Conservation (phyloP, 2,329 filamentous ascomycete genomes). For the Amauroascus verrucosus region DNA sequence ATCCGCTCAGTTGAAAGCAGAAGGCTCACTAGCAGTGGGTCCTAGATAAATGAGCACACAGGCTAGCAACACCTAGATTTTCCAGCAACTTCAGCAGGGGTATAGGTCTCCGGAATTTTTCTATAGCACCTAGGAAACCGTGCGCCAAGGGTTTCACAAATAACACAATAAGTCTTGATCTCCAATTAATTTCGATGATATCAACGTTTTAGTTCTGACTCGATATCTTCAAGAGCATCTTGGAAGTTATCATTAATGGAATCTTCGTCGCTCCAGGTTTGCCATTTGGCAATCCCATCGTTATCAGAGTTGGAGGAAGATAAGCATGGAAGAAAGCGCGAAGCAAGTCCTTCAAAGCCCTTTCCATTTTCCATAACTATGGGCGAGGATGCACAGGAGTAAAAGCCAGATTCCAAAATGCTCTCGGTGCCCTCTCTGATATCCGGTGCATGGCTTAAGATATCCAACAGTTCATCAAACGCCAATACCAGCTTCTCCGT, state of each 20-base stretch:
- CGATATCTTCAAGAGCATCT: background rate
- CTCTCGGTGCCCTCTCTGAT: conserved; percentile 8
- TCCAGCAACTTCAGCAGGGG: too few species aligned
- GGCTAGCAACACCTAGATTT: too few species aligned
- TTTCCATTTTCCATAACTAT: background rate
- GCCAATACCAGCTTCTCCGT: conserved; percentile 16
- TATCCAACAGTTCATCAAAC: conserved; percentile 17
- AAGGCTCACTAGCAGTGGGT: too few species aligned
- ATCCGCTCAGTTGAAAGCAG: background rate
- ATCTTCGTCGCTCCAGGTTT: background rate
- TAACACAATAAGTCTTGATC: too few species aligned
- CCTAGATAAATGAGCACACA: too few species aligned
- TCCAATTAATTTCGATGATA: too few species aligned
- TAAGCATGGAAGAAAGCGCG: background rate
- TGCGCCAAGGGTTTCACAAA: too few species aligned
- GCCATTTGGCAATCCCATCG: background rate
- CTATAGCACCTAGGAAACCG: too few species aligned
- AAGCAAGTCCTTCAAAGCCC: background rate
- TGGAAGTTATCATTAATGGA: conserved; percentile 2
- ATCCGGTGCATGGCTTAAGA: conserved; percentile 15
- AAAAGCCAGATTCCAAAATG: conserved; percentile 14
- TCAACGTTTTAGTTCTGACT: background rate
- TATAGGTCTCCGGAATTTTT: too few species aligned
- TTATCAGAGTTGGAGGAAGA: background rate
- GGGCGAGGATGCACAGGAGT: background rate